Evolutionary conservation across 1,284 basidiomycete species (phyloP).

Genomic region (Rhodotorula glutinis): DNA sequence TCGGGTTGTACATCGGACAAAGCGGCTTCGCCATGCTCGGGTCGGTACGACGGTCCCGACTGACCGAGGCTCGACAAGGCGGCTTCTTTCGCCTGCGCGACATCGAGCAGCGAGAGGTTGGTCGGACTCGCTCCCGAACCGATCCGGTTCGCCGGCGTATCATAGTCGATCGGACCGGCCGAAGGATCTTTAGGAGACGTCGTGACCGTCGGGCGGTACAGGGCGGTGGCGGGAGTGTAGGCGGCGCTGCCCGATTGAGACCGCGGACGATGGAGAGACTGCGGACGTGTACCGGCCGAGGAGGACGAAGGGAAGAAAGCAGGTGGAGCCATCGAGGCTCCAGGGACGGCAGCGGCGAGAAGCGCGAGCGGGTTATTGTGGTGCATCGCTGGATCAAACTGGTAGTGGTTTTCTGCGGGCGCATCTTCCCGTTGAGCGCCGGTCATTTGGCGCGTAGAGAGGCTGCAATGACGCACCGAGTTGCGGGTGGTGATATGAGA

Average conservation of each 20-base stretch:
- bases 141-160: background rate
- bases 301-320: background rate
- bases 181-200: background rate
- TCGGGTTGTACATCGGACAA: constrained; percentile 7
- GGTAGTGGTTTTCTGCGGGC: background rate
- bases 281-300: background rate
- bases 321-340: background rate
- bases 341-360: constrained; percentile 6
- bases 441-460: too few relatives aligned
- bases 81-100: constrained; percentile 22
- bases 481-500: background rate
- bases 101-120: constrained; percentile 18
- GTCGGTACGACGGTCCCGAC: background rate
- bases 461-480: background rate
- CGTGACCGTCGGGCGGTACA: background rate
- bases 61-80: constrained; percentile 12
- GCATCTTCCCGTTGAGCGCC: background rate
- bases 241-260: background rate
- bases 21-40: background rate
- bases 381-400: background rate
- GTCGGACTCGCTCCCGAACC: constrained; percentile 8
- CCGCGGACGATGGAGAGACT: background rate
- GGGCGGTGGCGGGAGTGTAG: background rate
- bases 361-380: constrained; percentile 6
- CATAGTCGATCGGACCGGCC: constrained; percentile 3